Evolutionary conservation across 768 basidiomycete genomes (phyloP).

Genomic region (Phanerodontia chrysosporium): DNA sequence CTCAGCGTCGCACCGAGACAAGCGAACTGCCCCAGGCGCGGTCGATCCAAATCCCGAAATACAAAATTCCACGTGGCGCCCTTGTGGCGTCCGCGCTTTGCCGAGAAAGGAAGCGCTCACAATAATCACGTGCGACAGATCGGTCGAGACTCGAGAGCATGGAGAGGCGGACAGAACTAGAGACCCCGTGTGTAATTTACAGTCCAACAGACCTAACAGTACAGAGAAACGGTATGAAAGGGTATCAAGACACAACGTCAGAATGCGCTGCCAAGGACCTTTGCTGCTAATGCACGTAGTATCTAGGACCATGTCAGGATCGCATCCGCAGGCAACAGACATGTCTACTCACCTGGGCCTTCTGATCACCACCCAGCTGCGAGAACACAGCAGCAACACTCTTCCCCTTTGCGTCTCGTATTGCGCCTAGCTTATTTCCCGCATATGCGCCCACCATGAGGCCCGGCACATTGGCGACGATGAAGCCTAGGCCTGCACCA

Average conservation of each 20-base stretch:
- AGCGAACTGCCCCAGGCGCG: no score
- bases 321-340: not conserved
- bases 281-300: slow-evolving; percentile 74
- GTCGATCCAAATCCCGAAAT: not conserved
- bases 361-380: slow-evolving; percentile 71
- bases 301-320: slow-evolving; percentile 44
- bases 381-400: slow-evolving; percentile 86
- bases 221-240: not conserved
- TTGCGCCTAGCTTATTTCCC: slow-evolving; percentile 86
- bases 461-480: slow-evolving; percentile 78
- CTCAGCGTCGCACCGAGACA: no score
- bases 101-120: no score
- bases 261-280: slow-evolving; percentile 70
- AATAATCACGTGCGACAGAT: no score
- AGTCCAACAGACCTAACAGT: not conserved
- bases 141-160: not conserved
- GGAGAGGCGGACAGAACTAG: not conserved
- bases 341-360: slow-evolving; percentile 69
- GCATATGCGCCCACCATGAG: slow-evolving; percentile 82
- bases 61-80: no score
- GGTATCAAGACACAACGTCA: not conserved
- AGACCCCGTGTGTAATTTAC: not conserved
- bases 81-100: not conserved
- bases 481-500: slow-evolving; percentile 52
- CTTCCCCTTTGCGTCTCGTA: slow-evolving; percentile 93